Percentiles rank a stretch among this genome's conserved stretches.
These are phyloP conservation scores for Capsicum rhomboideum DNA, from an alignment of 257 asterid species.

Conservation along the genomic window DNA sequence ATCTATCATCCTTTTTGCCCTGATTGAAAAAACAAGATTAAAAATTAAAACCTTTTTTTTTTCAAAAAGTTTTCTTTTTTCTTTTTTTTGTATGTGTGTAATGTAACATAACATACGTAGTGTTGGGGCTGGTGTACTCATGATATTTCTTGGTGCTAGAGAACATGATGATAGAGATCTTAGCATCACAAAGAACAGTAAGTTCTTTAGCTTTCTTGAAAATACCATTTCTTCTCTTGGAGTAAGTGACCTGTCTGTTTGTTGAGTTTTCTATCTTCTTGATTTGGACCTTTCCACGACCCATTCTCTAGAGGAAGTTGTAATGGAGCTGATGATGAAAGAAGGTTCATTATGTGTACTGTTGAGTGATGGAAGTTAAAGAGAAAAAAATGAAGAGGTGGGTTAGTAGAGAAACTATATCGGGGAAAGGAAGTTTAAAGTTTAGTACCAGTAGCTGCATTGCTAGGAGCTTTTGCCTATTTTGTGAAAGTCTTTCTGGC, in stretches of 20 bases:
- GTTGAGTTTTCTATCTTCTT: constrained; percentile 41
- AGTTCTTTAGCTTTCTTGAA: constrained; percentile 58
- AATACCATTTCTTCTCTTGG: constrained; percentile 45
- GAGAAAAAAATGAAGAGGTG: not conserved
- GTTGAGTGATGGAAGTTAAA: not conserved
- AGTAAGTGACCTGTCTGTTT: constrained; percentile 43
- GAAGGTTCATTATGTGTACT: not conserved
- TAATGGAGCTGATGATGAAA: not conserved
- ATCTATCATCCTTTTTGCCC: constrained; percentile 33
- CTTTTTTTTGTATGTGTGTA: not conserved
- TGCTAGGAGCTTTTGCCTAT: constrained; percentile 7
- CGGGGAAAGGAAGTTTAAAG: constrained; percentile 18
- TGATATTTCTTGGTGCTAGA: constrained; percentile 37
- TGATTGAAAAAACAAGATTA: not conserved
- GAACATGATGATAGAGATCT: constrained; percentile 44
- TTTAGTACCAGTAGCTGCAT: not conserved
- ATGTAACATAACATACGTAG: constrained; percentile 30
- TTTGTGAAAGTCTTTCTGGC: constrained; percentile 11
- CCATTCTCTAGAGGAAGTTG: constrained; percentile 1
- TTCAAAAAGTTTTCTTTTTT: not conserved
- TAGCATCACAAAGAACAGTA: constrained; percentile 48
- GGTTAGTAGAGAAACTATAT: constrained; percentile 13
- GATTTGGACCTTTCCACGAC: constrained; percentile 44
- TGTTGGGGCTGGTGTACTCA: constrained; percentile 38
- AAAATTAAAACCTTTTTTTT: no score